phyloP scores from a whole-genome alignment of 2,329 filamentous ascomycete species.

The Sphaceloma murrayae region DNA sequence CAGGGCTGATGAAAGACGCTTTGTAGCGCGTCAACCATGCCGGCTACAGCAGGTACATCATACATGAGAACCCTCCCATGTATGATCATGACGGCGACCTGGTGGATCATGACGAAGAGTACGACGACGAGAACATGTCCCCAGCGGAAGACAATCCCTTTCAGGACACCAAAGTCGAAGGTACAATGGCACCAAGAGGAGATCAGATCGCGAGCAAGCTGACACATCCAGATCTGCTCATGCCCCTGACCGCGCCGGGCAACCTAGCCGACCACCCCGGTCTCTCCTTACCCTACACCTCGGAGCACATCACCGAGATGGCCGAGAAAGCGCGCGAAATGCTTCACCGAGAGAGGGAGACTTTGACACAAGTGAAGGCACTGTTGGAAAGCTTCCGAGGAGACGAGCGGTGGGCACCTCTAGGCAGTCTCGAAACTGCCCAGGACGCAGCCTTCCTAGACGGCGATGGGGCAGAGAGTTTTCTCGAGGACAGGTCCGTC shows the following conservation, averaged over 20 bases:
- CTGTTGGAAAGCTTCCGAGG: constrained; percentile 64
- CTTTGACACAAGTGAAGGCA: constrained; percentile 64
- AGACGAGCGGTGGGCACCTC: constrained; percentile 58
- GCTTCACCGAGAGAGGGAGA: constrained; percentile 64
- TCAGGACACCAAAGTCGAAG: constrained; percentile 58
- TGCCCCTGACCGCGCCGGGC: constrained; percentile 63
- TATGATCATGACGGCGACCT: constrained; percentile 64
- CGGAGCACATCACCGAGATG: constrained; percentile 62
- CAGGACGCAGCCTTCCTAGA: constrained; percentile 37
- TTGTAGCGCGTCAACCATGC: constrained; percentile 60
- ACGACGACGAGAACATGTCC: constrained; percentile 59
- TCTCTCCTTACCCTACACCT: constrained; percentile 63
- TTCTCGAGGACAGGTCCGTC: constrained; percentile 11
- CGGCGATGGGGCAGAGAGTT: constrained; percentile 1
- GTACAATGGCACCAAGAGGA: constrained; percentile 38
- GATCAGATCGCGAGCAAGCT: constrained; percentile 2
- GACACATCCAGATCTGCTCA: constrained; percentile 52
- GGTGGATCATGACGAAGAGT: constrained; percentile 49
- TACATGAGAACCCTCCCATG: constrained; percentile 62
- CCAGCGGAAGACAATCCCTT: constrained; percentile 63
- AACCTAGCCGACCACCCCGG: constrained; percentile 67
- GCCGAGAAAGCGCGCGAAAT: constrained; percentile 59
- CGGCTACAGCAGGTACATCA: constrained; percentile 61
- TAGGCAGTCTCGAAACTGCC: constrained; percentile 42
- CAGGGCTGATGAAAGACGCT: background rate